Evolutionary conservation across 192 early-diverging fungal genomes (phyloP), one percentile per base, ranked within the genome.

Genomic region (Paraglomus occultum): DNA sequence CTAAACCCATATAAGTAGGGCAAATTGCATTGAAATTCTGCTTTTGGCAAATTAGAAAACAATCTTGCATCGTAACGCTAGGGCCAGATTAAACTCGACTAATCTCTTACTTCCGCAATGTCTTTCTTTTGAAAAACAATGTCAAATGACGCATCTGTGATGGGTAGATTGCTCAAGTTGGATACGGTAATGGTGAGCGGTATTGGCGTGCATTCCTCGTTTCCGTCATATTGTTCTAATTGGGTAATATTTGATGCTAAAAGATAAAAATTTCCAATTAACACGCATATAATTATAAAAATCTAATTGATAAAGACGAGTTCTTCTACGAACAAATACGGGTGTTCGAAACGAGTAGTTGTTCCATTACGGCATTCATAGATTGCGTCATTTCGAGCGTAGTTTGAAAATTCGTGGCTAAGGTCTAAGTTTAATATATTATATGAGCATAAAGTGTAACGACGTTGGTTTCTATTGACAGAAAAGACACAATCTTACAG

Each of bases 331-430:
- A 57, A 79, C 78, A 52, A 53, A 80, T 80, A n/a, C 39, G 71
- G 31, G 74, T 22, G 54, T 75, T 80, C 17, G 66, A 65, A 43
- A 73, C 59, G 22, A 80, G 71, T 23, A 77, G 64, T 49, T 77
- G 50, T 7, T 80, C 76, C 71, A 76, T 72, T 68, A 76, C 71
- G n/a, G 64, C 62, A 45, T 74, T 80, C 76, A 80, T 77, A 0
- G 69, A 52, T 17, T 77, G 67, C n/a, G 73, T 76, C 76, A 80
- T 80, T 42, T 80, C 76, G 51, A 80, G 57, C 51, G 73, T 75
- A 45, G 73, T 73, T 58, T 74, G 65, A 10, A 80, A 51, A 51
- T 71, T 77, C n/a, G 63, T 70, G 0, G 74, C 71, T 61, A 80
- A 59, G 1, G 76, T 71, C 79, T 80, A 66, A 18, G 17, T 4